Conservation (phyloP, 768 basidiomycete genomes). For the Hortiboletus flavorubellus region DNA sequence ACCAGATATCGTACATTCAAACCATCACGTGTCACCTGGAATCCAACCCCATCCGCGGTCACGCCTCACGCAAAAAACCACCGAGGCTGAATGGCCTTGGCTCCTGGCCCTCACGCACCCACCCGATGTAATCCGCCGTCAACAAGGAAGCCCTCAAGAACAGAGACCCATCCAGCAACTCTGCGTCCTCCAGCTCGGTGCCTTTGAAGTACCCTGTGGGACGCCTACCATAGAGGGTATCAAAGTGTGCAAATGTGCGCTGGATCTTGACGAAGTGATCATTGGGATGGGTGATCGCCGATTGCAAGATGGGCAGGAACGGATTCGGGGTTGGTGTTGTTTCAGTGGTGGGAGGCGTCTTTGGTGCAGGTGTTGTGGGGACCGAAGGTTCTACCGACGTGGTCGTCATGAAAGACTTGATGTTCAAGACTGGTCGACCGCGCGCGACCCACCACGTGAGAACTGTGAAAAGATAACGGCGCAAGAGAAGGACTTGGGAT, state of each 20-base stretch:
- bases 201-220: slow-evolving; percentile 23
- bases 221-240: slow-evolving; percentile 27
- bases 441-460: slow-evolving; percentile 30
- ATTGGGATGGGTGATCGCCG: slow-evolving; percentile 32
- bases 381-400: slow-evolving; percentile 19
- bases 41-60: too few species aligned
- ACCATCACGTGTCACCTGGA: too few species aligned
- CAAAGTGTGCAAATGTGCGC: slow-evolving; percentile 32
- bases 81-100: slow-evolving; percentile 26
- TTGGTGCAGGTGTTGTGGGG: neutral
- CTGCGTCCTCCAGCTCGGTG: slow-evolving; percentile 30
- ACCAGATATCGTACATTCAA: neutral
- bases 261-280: slow-evolving; percentile 34
- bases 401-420: slow-evolving; percentile 28
- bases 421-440: slow-evolving; percentile 28
- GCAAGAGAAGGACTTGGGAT: slow-evolving; percentile 25
- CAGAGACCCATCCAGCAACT: slow-evolving; percentile 34
- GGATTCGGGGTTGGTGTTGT: slow-evolving; percentile 28
- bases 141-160: slow-evolving; percentile 30
- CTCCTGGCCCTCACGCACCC: slow-evolving; percentile 36
- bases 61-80: slow-evolving; percentile 18
- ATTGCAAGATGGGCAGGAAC: slow-evolving; percentile 39
- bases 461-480: slow-evolving; percentile 23
- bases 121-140: slow-evolving; percentile 32
- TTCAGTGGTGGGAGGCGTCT: slow-evolving; percentile 4